These are phyloP conservation scores for Ceratobasidium sp. DNA, from an alignment of 1,284 basidiomycete species.

Conservation along the genomic window DNA sequence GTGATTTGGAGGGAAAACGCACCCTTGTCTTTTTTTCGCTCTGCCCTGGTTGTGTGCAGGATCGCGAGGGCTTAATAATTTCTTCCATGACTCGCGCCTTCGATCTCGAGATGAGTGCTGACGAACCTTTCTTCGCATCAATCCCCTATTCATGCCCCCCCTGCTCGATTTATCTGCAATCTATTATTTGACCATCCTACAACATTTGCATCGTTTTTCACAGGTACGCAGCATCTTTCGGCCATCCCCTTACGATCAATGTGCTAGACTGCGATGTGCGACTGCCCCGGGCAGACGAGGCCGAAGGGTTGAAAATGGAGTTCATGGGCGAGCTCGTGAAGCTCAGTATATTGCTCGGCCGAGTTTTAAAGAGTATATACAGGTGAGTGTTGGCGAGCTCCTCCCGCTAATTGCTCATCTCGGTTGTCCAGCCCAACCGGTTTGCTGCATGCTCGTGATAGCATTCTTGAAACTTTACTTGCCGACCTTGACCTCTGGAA, in stretches of 20 bases:
- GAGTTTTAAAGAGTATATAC: slow-evolving; percentile 91
- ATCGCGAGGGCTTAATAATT: neutral
- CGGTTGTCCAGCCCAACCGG: slow-evolving; percentile 75
- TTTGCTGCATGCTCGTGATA: slow-evolving; percentile 81
- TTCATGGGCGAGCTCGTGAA: slow-evolving; percentile 89
- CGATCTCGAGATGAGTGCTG: neutral
- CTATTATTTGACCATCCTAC: too few relatives aligned
- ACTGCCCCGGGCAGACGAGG: slow-evolving; percentile 80
- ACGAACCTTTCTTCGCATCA: neutral
- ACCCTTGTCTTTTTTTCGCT: neutral
- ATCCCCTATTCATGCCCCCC: too few relatives aligned
- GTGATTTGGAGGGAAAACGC: neutral
- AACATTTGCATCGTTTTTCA: too few relatives aligned
- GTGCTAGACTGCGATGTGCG: slow-evolving; percentile 93
- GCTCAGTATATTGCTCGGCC: slow-evolving; percentile 85
- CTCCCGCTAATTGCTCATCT: neutral
- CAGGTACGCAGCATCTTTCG: slow-evolving; percentile 82
- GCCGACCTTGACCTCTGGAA: slow-evolving; percentile 84
- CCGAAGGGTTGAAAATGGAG: slow-evolving; percentile 51
- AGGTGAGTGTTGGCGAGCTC: slow-evolving; percentile 60
- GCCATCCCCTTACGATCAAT: slow-evolving; percentile 91
- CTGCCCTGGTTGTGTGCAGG: neutral
- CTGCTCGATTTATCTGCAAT: too few relatives aligned
- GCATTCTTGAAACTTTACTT: slow-evolving; percentile 74
- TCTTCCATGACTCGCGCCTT: slow-evolving; percentile 1